Percentiles rank a stretch among this genome's conserved stretches.
Conservation (phyloP, 352 stramenopile species). For the Pythium utonaiense region DNA sequence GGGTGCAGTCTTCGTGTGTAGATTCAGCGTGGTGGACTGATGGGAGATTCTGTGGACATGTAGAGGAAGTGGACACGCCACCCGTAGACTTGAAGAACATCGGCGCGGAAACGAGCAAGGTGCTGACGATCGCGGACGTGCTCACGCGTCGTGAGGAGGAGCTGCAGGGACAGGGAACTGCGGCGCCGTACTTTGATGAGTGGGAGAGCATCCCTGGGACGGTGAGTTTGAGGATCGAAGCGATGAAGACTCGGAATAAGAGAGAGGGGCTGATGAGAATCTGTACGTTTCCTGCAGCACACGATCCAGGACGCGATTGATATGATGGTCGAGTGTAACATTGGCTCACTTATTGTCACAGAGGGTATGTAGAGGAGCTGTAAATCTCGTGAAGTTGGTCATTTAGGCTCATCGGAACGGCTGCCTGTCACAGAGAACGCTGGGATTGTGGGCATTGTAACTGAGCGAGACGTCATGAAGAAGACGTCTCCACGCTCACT, state of each 20-base stretch:
- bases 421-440: conserved; percentile 33
- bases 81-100: conserved; percentile 47
- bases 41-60: too few species aligned
- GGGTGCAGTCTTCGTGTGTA: too few species aligned
- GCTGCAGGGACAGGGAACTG: conserved; percentile 31
- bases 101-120: conserved; percentile 57
- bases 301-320: conserved; percentile 72
- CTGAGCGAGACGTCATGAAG: conserved; percentile 75
- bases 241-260: too few species aligned
- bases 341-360: conserved; percentile 78
- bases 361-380: conserved; percentile 38
- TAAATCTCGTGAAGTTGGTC: too few species aligned
- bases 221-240: conserved; percentile 24
- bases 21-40: too few species aligned
- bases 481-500: conserved; percentile 63
- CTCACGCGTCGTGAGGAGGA: conserved; percentile 56
- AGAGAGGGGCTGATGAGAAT: too few species aligned
- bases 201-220: conserved; percentile 72
- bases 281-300: too few species aligned
- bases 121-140: conserved; percentile 74
- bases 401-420: too few species aligned
- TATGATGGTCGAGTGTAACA: conserved; percentile 78
- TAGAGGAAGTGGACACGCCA: conserved; percentile 20
- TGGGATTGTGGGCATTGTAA: conserved; percentile 81
- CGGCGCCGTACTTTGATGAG: conserved; percentile 45